A percentile compares a stretch with the other conserved stretches of the same genome.
Conservation (phyloP, 768 basidiomycete genomes). For the Pholiota molesta region DNA sequence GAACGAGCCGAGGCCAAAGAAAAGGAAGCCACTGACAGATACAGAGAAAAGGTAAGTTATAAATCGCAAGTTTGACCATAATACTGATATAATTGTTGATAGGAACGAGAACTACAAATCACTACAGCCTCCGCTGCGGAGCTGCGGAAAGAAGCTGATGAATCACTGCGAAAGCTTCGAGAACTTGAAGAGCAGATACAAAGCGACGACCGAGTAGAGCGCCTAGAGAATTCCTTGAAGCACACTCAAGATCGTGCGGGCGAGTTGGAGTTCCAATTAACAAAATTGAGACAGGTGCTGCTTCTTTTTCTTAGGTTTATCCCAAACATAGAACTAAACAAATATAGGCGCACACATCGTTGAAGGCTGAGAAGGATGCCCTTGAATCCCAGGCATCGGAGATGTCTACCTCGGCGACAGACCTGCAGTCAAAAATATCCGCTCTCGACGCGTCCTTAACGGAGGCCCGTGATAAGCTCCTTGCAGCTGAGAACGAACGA, state of each 20-base stretch:
- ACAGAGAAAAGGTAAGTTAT: conserved; percentile 53
- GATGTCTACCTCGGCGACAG: conserved; percentile 43
- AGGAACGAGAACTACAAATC: conserved; percentile 80
- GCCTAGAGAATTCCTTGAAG: conserved; percentile 70
- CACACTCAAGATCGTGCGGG: conserved; percentile 83
- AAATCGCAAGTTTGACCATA: background rate
- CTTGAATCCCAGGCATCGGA: conserved; percentile 50
- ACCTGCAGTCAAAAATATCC: conserved; percentile 48
- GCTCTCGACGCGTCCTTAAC: conserved; percentile 45
- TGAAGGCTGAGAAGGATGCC: conserved; percentile 65
- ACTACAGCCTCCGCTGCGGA: conserved; percentile 57
- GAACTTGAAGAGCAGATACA: conserved; percentile 84
- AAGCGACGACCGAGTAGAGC: conserved; percentile 80
- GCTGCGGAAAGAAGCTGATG: conserved; percentile 53
- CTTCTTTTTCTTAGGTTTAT: background rate
- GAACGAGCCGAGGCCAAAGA: conserved; percentile 50
- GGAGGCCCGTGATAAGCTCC: conserved; percentile 44
- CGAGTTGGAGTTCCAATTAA: conserved; percentile 81
- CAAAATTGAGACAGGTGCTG: conserved; percentile 74
- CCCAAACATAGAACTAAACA: conserved; percentile 14
- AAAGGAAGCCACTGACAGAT: conserved; percentile 54
- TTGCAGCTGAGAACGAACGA: conserved; percentile 46
- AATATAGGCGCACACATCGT: conserved; percentile 52
- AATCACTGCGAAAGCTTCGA: conserved; percentile 58
- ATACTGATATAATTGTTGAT: conserved; percentile 19